Base-by-base conservation (phyloP, 495 filamentous ascomycete species). In the Clavariopsis aquatica region DNA sequence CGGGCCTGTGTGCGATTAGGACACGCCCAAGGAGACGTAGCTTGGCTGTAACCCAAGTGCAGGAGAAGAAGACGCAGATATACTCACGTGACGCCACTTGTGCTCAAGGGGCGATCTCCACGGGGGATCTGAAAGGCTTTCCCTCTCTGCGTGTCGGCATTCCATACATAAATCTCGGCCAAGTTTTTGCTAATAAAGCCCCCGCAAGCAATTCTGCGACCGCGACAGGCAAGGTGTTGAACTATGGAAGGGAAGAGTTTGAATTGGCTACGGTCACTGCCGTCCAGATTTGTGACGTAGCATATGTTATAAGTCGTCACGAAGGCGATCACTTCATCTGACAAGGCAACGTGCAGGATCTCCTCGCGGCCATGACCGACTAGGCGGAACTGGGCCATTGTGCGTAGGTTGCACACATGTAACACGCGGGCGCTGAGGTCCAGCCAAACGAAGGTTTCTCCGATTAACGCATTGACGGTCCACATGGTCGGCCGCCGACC, bases 221-320 rank as follows among this genome's bases (percentile, higher is more conserved):
- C 64, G 8, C 56, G 57, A 28, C 68, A 66, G 22, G 47, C 19
- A 6, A 64, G 22, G 12, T 34, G 13, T 10, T 52, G 22, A 22
- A 64, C 24, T 20, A 34, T 23, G 10, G 24, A 38, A 12, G 13
- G 26, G 17, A 60, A 34, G 23, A 71, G 43, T 38, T 54, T 49
- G 26, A 66, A 68, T 8, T 19, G 23, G 22, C 22, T 51, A 19
- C 36, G 46, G 26, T 61, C 15, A 4, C 43, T 19, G 7, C 49
- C 43, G 7, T 20, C 28, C 22, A 68, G 31, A 34, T 59, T 45
- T 29, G 20, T 17, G 20, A 62, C 68, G 45, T 71, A 53, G 53
- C 53, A 64, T 7, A 19, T 17, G 36, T 45, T 31, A 27, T 22
- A 26, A n/a, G 13, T 24, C 15, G 68, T 67, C 1, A 26, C 49